phyloP scores from a whole-genome alignment of 31 red algal species.

The Odonthalia washingtoniensis region DNA sequence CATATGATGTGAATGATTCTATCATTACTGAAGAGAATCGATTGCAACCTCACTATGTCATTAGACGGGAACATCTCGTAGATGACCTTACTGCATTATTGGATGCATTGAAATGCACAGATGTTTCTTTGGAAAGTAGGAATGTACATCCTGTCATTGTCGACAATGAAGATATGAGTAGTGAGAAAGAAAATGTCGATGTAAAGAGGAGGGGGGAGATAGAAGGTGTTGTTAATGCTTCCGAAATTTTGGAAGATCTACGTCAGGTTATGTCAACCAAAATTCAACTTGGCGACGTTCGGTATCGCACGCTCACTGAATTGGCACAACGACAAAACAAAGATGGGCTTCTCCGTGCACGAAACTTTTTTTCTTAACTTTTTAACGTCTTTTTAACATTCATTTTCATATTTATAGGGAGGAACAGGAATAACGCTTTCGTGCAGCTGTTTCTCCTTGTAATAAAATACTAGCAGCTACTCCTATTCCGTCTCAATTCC shows the following conservation, averaged over 20 bases:
- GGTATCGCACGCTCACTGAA: neutral
- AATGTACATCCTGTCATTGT: neutral
- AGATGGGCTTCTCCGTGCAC: neutral
- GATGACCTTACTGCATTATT: neutral
- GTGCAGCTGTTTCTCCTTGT: no score
- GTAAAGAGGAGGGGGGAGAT: no score
- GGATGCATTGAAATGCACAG: neutral
- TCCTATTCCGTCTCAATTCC: no score
- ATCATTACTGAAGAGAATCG: neutral
- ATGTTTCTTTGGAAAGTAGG: neutral
- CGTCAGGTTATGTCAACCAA: neutral
- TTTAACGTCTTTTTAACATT: no score
- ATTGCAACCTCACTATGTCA: neutral
- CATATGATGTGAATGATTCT: neutral
- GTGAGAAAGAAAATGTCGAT: no score
- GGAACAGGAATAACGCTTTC: no score
- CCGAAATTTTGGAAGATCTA: neutral
- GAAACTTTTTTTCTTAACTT: neutral
- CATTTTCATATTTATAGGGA: no score
- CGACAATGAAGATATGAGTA: neutral
- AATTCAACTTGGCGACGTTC: neutral
- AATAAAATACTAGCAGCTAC: no score
- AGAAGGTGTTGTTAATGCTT: no score
- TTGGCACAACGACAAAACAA: neutral
- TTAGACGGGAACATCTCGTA: neutral